Evolutionary conservation across 345 rosid species (phyloP).

Genomic region (Barbarea vulgaris): DNA sequence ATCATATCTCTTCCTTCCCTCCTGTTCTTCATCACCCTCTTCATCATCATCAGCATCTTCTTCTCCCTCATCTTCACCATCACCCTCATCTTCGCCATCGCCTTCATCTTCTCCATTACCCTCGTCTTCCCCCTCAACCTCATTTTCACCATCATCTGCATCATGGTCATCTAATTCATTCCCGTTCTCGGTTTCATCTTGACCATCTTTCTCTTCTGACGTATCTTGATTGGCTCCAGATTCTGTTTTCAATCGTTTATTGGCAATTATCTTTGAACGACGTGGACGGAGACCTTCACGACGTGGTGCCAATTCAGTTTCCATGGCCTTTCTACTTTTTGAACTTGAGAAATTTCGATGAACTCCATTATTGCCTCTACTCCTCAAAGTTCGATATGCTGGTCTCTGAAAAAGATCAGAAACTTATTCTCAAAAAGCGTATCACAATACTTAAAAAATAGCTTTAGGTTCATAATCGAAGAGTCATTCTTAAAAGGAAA

Average conservation of each 20-base stretch:
- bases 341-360: constrained; percentile 65
- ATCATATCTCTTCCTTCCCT: constrained; percentile 95
- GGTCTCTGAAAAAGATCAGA: constrained; percentile 59
- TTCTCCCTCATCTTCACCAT: constrained; percentile 66
- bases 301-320: constrained; percentile 71
- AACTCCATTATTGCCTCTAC: constrained; percentile 54
- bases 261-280: constrained; percentile 58
- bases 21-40: constrained; percentile 77
- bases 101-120: constrained; percentile 66
- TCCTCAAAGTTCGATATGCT: constrained; percentile 60
- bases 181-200: constrained; percentile 85
- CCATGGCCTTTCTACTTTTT: constrained; percentile 55
- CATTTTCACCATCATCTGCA: constrained; percentile 65
- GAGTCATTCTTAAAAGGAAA: constrained; percentile 8
- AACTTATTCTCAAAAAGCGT: constrained; percentile 23
- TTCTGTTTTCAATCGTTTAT: constrained; percentile 56
- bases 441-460: constrained; percentile 17
- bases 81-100: constrained; percentile 61
- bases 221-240: constrained; percentile 70
- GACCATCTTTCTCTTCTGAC: constrained; percentile 76
- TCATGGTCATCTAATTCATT: constrained; percentile 74
- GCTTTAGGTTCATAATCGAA: constrained; percentile 10
- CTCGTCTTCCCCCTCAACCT: constrained; percentile 77
- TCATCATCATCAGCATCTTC: constrained; percentile 57
- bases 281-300: constrained; percentile 99